Base-by-base conservation (phyloP, 345 rosid genomes). In the Salix caprea region DNA sequence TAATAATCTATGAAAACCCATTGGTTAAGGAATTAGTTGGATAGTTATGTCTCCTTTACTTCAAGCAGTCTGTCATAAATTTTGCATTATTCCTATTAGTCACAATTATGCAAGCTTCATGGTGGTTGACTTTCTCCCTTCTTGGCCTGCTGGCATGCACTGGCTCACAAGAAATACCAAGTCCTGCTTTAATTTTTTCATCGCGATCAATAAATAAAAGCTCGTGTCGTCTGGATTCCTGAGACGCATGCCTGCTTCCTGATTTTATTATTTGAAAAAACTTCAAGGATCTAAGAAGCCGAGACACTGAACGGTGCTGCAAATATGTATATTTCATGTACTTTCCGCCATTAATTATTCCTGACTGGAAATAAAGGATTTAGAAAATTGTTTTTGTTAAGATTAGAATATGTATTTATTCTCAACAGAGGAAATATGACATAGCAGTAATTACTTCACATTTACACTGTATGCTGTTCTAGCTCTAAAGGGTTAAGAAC, bases 111-210 rank as follows among this genome's bases (percentile, higher is more conserved):
- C 65, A 39, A 44, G 4, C 21, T 30, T 26, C 26, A 48, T 75
- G 74, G 69, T 62, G 67, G 85, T 85, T 87, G 86, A 83, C 90
- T 79, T 76, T 74, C 5, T 36, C 64, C 26, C 65, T 65, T 36
- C 11, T 60, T 32, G 61, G 16, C 74, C 74, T 74, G 42, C 21
- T 79, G 77, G 50, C 67, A 77, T 71, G 68, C 85, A 75, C 74
- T 75, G 54, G 54, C 44, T 82, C 83, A 81, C 79, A 81, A 75
- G 84, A 81, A 68, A 65, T 66, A n/a, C 10, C 48, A 71, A 79
- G 84, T 87, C 91, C 78, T 85, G 77, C 79, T 83, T 84, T 77
- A 76, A 88, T 84, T 86, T 79, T 40, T 76, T 75, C 82, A 50
- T 48, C 46, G 44, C 66, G 75, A 48, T 71, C 69, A 68, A 62